Conservation (phyloP, 257 asterid genomes). For the Solanum megistacrolobum region DNA sequence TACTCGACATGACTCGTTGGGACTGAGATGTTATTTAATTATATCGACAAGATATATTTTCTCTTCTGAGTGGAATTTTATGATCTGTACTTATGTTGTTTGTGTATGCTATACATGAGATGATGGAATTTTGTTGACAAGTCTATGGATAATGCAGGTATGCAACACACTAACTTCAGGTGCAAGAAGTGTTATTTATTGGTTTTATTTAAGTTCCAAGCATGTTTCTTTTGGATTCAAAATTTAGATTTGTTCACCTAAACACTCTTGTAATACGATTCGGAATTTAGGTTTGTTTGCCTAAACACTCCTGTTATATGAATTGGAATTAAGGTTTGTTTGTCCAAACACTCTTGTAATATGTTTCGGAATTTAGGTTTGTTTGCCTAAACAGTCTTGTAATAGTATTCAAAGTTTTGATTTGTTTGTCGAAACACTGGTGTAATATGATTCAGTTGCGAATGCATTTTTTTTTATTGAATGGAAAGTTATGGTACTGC, state of each 20-base stretch:
- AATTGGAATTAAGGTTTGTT: not conserved
- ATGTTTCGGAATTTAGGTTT: not conserved
- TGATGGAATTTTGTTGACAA: not conserved
- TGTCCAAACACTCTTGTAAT: not conserved
- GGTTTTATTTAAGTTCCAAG: not conserved
- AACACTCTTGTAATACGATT: not conserved
- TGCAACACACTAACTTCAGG: not conserved
- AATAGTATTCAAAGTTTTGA: not conserved
- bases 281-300: not conserved
- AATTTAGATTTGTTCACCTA: not conserved
- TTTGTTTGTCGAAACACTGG: not conserved
- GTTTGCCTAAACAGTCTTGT: not conserved
- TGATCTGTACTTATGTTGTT: not conserved
- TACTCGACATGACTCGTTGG: not conserved
- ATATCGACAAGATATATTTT: not conserved
- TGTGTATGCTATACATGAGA: not conserved
- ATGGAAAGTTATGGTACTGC: not conserved
- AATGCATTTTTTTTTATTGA: not conserved
- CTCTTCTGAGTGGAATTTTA: not conserved
- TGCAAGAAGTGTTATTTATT: not conserved
- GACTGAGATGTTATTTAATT: not conserved
- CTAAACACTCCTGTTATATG: not conserved
- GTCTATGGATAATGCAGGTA: not conserved
- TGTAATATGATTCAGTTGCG: not conserved
- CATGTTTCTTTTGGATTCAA: not conserved